phyloP scores from a whole-genome alignment of 768 basidiomycete species.

The Suillus placidus region DNA sequence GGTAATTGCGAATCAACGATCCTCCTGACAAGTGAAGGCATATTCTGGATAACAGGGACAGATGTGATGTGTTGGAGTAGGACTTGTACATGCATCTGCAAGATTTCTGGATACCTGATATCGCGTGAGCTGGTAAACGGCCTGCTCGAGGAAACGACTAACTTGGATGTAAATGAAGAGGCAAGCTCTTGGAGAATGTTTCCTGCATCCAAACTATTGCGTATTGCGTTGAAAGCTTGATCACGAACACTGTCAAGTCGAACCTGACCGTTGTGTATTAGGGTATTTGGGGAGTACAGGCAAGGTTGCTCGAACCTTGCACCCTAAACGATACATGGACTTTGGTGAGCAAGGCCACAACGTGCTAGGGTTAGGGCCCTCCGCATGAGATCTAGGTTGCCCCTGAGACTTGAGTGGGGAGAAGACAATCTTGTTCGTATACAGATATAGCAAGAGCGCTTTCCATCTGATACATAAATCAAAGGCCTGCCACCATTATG shows the following conservation, averaged over 20 bases:
- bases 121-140: not conserved
- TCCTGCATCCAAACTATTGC: conserved; percentile 20
- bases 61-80: conserved; percentile 23
- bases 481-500: not conserved
- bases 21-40: conserved; percentile 18
- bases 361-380: conserved; percentile 4
- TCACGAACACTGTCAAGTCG: conserved; percentile 22
- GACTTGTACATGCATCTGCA: conserved; percentile 29
- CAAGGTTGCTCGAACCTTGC: conserved; percentile 31
- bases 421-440: conserved; percentile 38
- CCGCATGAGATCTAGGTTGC: not conserved
- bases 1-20: conserved; percentile 20
- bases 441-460: conserved; percentile 42
- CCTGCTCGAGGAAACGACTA: not conserved
- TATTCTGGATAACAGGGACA: conserved; percentile 12
- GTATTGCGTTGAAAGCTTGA: conserved; percentile 22
- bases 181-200: conserved; percentile 29
- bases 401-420: conserved; percentile 31
- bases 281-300: not conserved
- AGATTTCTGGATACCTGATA: conserved; percentile 15
- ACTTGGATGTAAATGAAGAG: conserved; percentile 24
- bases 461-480: conserved; percentile 34
- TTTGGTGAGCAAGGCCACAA: conserved; percentile 40
- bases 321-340: conserved; percentile 47
- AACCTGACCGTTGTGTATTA: conserved; percentile 15